phyloP scores from a whole-genome alignment of 139 green algal species.

The Chlamydomonas applanata region DNA sequence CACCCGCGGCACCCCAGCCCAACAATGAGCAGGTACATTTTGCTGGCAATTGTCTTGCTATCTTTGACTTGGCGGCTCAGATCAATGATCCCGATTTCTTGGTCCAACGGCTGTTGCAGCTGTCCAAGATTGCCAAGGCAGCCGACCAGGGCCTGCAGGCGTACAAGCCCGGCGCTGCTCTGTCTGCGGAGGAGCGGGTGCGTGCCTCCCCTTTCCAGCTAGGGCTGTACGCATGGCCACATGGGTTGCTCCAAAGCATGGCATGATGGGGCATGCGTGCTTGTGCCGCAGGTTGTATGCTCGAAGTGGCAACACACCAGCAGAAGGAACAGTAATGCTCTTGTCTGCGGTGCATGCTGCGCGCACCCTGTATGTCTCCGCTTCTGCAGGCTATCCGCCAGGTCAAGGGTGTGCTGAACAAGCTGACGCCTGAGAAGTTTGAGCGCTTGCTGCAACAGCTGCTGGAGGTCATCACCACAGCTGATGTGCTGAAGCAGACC shows the following conservation, averaged over 20 bases:
- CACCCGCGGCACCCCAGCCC: constrained; percentile 12
- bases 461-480: constrained; percentile 71
- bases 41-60: too few species aligned
- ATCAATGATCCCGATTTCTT: too few species aligned
- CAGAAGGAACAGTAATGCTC: too few species aligned
- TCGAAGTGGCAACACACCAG: too few species aligned
- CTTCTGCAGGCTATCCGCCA: constrained; percentile 73
- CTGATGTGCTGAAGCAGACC: constrained; percentile 61
- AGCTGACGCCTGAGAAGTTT: constrained; percentile 99
- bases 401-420: constrained; percentile 98
- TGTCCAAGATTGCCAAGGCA: constrained; percentile 63
- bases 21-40: background rate
- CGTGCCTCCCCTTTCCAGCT: background rate
- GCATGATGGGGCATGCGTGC: too few species aligned
- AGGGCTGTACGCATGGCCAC: too few species aligned
- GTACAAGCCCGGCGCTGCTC: constrained; percentile 49
- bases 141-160: constrained; percentile 70
- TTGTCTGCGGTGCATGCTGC: too few species aligned
- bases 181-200: constrained; percentile 43
- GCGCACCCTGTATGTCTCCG: background rate
- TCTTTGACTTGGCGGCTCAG: too few species aligned
- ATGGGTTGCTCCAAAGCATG: too few species aligned
- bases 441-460: constrained; percentile 87
- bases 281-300: background rate
- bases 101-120: too few species aligned